phyloP scores from a whole-genome alignment of 1,139 yeast species.

The Pneumocystis canis region DNA sequence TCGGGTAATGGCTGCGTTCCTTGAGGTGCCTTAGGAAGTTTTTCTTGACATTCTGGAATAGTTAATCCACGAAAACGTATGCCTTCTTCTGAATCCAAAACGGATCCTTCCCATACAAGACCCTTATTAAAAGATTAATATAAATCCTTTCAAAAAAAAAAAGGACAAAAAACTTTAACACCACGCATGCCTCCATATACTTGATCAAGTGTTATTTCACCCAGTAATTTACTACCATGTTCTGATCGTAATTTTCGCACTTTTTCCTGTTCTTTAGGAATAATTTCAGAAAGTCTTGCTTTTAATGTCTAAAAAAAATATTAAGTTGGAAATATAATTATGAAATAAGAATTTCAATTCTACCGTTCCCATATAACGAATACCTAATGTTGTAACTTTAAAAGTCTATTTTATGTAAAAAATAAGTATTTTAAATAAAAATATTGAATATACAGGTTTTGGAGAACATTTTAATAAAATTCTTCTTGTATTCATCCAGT shows the following conservation, averaged over 20 bases:
- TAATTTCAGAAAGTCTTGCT: conserved; percentile 81
- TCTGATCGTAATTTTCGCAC: conserved; percentile 80
- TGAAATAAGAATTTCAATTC: neutral
- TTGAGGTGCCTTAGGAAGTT: conserved; percentile 86
- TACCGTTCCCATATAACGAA: neutral
- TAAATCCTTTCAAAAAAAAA: neutral
- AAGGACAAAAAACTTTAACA: conserved; percentile 64
- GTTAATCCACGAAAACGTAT: conserved; percentile 96
- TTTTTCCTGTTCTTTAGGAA: conserved; percentile 86
- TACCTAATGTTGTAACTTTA: neutral
- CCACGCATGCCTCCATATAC: conserved; percentile 99
- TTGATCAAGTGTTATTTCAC: conserved; percentile 87
- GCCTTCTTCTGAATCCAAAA: conserved; percentile 94
- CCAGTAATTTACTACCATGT: conserved; percentile 72
- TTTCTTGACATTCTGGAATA: conserved; percentile 85
- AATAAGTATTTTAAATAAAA: neutral
- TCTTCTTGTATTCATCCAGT: neutral
- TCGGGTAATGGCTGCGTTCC: conserved; percentile 53
- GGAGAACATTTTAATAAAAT: neutral
- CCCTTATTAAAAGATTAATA: conserved; percentile 27
- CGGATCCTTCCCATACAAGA: conserved; percentile 98
- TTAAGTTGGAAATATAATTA: neutral
- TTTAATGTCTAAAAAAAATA: conserved; percentile 52
- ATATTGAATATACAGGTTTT: neutral
- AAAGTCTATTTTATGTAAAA: neutral